Evolutionary conservation across 139 green algal genomes (phyloP).

Genomic region (Micractinium conductrix): DNA sequence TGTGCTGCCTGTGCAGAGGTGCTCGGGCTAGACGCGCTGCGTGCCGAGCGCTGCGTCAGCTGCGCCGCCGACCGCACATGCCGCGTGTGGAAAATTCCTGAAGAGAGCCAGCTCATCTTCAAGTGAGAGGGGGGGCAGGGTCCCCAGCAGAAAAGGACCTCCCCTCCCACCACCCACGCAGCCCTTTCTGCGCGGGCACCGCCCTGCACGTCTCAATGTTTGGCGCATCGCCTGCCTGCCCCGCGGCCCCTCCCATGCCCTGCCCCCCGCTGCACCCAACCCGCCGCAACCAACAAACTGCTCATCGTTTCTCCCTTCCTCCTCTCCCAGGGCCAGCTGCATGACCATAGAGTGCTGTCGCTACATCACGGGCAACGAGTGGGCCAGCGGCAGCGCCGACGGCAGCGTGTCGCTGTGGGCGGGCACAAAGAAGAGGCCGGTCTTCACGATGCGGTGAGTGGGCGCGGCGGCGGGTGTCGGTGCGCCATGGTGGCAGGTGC

Average conservation of each 20-base stretch:
- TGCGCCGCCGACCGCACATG: constrained; percentile 84
- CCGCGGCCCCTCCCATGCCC: no score
- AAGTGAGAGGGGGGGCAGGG: constrained; percentile 20
- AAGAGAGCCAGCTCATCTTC: constrained; percentile 98
- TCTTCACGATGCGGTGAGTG: background rate
- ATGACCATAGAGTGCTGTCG: constrained; percentile 70
- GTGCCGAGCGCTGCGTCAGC: constrained; percentile 80
- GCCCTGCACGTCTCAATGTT: no score
- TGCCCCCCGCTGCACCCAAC: no score
- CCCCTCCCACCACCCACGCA: no score
- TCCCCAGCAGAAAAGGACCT: background rate
- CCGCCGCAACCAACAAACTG: no score
- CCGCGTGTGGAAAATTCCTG: constrained; percentile 96
- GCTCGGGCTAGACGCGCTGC: constrained; percentile 73
- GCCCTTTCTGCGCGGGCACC: no score
- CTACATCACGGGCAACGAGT: constrained; percentile 74
- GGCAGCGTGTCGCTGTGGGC: constrained; percentile 55
- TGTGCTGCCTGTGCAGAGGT: constrained; percentile 54
- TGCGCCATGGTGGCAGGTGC: no score
- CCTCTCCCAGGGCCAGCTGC: constrained; percentile 33
- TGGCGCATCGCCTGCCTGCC: no score
- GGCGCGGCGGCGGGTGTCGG: no score
- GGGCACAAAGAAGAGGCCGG: constrained; percentile 29
- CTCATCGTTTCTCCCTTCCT: background rate
- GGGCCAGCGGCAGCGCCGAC: constrained; percentile 81